Conservation (phyloP, 176 grass and related monocot genomes). For the Pontederia paniculata region DNA sequence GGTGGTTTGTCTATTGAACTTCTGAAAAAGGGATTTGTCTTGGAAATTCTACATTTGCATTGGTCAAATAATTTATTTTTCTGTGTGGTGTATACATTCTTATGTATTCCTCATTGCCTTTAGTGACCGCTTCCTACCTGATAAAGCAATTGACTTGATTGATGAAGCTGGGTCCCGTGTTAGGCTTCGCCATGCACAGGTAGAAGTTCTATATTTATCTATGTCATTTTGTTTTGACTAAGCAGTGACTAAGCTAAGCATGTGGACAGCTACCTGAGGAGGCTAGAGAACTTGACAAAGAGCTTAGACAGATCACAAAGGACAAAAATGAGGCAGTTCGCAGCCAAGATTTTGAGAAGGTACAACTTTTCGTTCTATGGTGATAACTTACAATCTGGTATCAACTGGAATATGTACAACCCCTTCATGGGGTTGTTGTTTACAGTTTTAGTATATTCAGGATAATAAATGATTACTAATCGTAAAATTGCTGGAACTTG, state of each 20-base stretch:
- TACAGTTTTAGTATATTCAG: too few relatives aligned
- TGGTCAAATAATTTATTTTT: too few relatives aligned
- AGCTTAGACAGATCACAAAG: slow-evolving; percentile 3
- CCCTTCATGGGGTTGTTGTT: too few relatives aligned
- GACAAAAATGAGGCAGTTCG: slow-evolving; percentile 11
- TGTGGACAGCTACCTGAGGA: slow-evolving; percentile 12
- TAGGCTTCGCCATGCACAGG: slow-evolving; percentile 10
- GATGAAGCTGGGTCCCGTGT: slow-evolving; percentile 22
- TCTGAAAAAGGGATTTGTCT: too few relatives aligned
- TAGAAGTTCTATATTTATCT: not conserved
- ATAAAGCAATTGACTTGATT: slow-evolving; percentile 21
- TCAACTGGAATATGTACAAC: too few relatives aligned
- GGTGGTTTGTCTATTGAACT: too few relatives aligned
- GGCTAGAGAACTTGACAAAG: slow-evolving; percentile 6
- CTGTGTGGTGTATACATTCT: not conserved
- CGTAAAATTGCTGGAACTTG: too few relatives aligned
- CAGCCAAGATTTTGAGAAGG: slow-evolving; percentile 14
- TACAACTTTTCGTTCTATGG: not conserved
- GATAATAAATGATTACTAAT: too few relatives aligned
- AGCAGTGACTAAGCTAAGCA: not conserved
- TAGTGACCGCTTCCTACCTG: slow-evolving; percentile 18
- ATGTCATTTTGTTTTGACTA: not conserved
- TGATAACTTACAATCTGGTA: too few relatives aligned
- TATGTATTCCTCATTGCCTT: not conserved
- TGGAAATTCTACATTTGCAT: too few relatives aligned